Percentiles rank a stretch among this genome's conserved stretches.
Conservation (phyloP, 495 filamentous ascomycete species). For the Aspergillus conjunctus region DNA sequence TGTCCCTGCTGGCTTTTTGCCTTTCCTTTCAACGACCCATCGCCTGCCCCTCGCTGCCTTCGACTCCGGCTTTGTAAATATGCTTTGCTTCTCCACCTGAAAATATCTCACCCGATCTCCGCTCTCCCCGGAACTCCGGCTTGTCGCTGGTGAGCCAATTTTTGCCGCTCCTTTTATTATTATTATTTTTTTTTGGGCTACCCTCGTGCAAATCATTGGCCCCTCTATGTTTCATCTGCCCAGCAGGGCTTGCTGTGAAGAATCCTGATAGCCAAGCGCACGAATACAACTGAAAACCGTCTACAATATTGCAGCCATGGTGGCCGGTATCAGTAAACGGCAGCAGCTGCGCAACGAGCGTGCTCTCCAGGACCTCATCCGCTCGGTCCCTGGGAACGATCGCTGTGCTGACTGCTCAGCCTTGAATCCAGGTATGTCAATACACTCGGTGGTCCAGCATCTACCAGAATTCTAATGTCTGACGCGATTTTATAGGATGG, state of each 20-base stretch:
- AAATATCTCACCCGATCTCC: constrained; percentile 12
- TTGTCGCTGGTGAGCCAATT: constrained; percentile 9
- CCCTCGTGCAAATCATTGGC: constrained; percentile 1
- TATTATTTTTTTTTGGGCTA: constrained; percentile 8
- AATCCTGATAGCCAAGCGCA: neutral
- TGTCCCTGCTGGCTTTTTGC: constrained; percentile 6
- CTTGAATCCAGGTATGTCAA: constrained; percentile 80
- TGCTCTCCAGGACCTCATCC: constrained; percentile 85
- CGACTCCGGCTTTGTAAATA: constrained; percentile 22
- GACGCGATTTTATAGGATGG: constrained; percentile 65
- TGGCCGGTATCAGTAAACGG: constrained; percentile 74
- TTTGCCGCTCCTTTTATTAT: neutral
- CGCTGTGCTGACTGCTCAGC: constrained; percentile 91
- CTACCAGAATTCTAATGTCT: constrained; percentile 13
- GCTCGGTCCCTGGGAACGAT: constrained; percentile 86
- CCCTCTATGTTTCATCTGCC: neutral
- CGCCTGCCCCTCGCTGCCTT: neutral
- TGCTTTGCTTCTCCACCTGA: constrained; percentile 20
- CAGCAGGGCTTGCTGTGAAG: neutral
- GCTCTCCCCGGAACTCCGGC: constrained; percentile 24
- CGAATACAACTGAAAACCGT: constrained; percentile 8
- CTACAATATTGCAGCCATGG: constrained; percentile 44
- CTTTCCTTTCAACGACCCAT: constrained; percentile 5
- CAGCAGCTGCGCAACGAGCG: constrained; percentile 97
- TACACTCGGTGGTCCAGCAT: neutral